These are phyloP conservation scores for Cephaloascus fragrans DNA, from an alignment of 805 yeast genomes.

Conservation along the genomic window DNA sequence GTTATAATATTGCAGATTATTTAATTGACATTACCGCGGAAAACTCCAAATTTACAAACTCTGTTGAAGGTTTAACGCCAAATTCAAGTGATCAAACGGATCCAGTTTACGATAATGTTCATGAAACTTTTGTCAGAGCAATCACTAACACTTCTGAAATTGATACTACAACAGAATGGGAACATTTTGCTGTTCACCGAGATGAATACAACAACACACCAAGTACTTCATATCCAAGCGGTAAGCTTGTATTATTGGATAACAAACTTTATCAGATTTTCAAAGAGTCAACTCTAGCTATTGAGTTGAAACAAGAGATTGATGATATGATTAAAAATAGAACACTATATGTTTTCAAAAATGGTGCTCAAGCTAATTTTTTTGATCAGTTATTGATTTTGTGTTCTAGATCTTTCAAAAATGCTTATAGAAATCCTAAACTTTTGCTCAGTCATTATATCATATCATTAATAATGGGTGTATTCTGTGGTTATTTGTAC, in stretches of 20 bases:
- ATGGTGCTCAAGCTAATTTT: constrained; percentile 45
- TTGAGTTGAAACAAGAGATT: constrained; percentile 30
- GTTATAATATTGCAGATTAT: constrained; percentile 91
- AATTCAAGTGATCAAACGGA: constrained; percentile 14
- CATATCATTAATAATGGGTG: constrained; percentile 65
- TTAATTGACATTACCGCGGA: constrained; percentile 85
- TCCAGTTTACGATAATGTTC: not conserved
- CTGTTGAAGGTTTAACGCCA: constrained; percentile 9
- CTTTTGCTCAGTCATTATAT: constrained; percentile 78
- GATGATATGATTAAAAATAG: constrained; percentile 3
- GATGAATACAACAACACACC: constrained; percentile 44
- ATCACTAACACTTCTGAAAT: constrained; percentile 10
- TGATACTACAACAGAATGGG: constrained; percentile 76
- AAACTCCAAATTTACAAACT: constrained; percentile 21
- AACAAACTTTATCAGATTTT: constrained; percentile 18
- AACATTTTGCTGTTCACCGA: constrained; percentile 71
- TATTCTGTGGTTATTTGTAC: constrained; percentile 79
- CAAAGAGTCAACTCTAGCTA: constrained; percentile 27
- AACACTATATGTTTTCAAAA: constrained; percentile 14
- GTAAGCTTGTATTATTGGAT: not conserved
- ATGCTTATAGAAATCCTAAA: constrained; percentile 86
- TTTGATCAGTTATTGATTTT: constrained; percentile 61
- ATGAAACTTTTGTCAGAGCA: not conserved
- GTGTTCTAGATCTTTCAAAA: constrained; percentile 82
- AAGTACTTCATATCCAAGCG: not conserved